Base-by-base conservation (phyloP, 129 eudicot genomes). In the Arctium minus region DNA sequence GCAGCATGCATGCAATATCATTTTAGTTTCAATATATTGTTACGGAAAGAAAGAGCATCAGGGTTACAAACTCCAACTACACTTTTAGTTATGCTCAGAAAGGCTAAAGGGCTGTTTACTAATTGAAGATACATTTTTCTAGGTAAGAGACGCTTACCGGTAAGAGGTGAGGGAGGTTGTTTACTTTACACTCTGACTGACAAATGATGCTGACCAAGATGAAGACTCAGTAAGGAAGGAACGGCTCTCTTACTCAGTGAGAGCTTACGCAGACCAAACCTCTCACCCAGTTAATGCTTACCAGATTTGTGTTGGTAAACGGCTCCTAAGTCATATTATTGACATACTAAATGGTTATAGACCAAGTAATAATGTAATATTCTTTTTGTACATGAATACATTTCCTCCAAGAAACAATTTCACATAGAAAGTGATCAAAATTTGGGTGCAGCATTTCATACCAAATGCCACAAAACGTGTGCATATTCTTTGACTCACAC, bases 1-100 rank as follows among this genome's bases (percentile, higher is more conserved):
- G 92, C 86, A 89, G 60, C 74, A 50, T 48, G 76, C 75, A 77
- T 72, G 62, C 44, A 65, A 39, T 27, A 48, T 17, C 36, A 85
- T 72, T 39, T 71, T 70, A 38, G 17, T 48, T 53, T 53, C 37
- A 53, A 69, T 8, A 78, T 6, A 37, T 79, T 46, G 22, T 67
- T 67, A 29, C 4, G 12, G 27, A 22, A 27, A 65, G 71, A 65
- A 65, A 65, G 71, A 65, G 71, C 12, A 65, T 65, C 32, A 65
- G 33, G 71, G 12, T 67, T 67, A 67, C 4, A 29, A 27, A 67
- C 71, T 67, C 9, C 9, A 29, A 22, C 15, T 22, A 67, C 5
- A 29, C 32, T 67, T 67, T 65, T 27, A 27, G 13, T n/a, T 65
- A 27, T 65, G 11, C 33, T 65, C 8, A 17, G 8, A 17, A 56